Conservation (phyloP, 345 rosid species). For the Citrus mangshanensis region DNA sequence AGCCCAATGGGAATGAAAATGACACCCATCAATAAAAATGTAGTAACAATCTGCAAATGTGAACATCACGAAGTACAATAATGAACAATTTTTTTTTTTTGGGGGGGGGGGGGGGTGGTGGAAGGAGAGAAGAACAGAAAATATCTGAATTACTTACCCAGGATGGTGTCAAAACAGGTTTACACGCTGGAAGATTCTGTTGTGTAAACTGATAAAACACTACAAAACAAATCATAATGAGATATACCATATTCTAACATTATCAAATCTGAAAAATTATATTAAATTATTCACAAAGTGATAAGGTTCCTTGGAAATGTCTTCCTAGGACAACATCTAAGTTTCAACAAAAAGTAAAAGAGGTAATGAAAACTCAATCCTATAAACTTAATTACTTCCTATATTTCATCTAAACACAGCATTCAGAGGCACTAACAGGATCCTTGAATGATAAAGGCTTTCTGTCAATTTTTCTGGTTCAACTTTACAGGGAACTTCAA, state of each 20-base stretch:
- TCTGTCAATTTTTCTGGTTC: background rate
- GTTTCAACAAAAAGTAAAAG: background rate
- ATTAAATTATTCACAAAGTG: background rate
- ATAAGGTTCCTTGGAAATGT: background rate
- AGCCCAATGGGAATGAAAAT: constrained; percentile 65
- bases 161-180: constrained; percentile 73
- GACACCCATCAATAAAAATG: constrained; percentile 51
- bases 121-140: background rate
- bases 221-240: constrained; percentile 27
- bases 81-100: background rate
- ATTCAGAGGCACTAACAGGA: background rate
- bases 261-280: background rate
- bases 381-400: background rate
- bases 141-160: constrained; percentile 46
- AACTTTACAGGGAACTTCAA: background rate
- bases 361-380: background rate
- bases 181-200: constrained; percentile 84
- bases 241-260: background rate
- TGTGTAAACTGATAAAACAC: constrained; percentile 64
- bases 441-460: background rate
- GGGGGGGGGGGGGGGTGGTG: background rate
- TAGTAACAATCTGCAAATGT: constrained; percentile 50
- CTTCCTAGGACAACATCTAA: background rate
- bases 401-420: background rate
- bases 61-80: constrained; percentile 5